A percentile compares a stretch with the other conserved stretches of the same genome.
Evolutionary conservation across 441 rosid genomes (phyloP).

Genomic region (Gossypium gossypioides): DNA sequence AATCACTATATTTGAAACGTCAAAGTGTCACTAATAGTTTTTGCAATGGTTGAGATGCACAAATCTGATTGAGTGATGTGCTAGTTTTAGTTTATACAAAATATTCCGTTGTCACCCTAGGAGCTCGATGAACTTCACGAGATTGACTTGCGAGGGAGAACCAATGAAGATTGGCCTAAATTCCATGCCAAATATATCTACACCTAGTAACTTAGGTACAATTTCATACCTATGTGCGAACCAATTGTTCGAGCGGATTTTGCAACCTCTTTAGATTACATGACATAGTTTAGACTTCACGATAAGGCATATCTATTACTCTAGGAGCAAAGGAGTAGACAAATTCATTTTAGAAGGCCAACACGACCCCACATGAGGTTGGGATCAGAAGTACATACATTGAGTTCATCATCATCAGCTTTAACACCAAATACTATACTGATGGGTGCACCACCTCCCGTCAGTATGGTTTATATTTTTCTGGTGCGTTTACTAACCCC

Average conservation of each 20-base stretch:
- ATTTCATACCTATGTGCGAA: neutral
- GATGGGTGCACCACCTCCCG: neutral
- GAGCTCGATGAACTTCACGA: neutral
- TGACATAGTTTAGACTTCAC: neutral
- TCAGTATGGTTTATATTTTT: no score
- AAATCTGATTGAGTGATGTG: neutral
- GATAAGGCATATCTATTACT: neutral
- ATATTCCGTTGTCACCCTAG: neutral
- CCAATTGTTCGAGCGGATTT: neutral
- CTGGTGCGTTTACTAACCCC: neutral
- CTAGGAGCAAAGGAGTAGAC: neutral
- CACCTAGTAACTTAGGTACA: neutral
- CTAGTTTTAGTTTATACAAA: neutral
- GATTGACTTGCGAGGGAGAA: neutral
- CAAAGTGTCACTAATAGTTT: neutral
- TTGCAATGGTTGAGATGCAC: neutral
- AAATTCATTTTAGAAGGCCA: neutral
- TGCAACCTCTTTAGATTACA: neutral
- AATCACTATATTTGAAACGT: no score
- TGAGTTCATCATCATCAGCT: neutral
- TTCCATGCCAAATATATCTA: neutral
- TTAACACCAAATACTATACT: no score
- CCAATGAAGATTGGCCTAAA: neutral
- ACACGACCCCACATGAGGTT: neutral
- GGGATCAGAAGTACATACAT: no score